phyloP scores from a whole-genome alignment of 2,329 filamentous ascomycete genomes.

The Proliferodiscus dingleyae region DNA sequence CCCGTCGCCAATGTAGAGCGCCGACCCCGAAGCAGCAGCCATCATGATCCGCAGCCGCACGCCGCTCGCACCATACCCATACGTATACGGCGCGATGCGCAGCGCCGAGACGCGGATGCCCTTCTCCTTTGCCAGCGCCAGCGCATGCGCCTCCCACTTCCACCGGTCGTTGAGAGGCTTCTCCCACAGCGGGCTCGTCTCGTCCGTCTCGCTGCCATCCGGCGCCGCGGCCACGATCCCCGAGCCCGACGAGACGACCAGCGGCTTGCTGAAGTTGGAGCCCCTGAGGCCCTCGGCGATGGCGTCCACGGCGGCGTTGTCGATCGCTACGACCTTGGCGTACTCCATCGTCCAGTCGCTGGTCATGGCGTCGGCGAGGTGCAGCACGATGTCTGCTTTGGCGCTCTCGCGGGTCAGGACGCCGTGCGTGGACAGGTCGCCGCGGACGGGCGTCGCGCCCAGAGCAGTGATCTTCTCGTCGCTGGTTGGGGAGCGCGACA shows the following conservation, averaged over 20 bases:
- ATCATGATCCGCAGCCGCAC: slow-evolving; percentile 20
- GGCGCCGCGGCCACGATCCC: not conserved
- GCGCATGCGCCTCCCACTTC: not conserved
- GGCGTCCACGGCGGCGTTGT: not conserved
- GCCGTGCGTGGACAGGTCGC: not conserved
- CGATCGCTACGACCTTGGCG: not conserved
- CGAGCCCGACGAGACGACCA: not conserved
- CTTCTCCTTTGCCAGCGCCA: not conserved
- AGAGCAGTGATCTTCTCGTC: not conserved
- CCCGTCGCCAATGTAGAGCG: slow-evolving; percentile 31
- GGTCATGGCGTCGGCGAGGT: not conserved
- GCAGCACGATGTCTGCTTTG: not conserved
- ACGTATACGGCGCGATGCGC: not conserved
- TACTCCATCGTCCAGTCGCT: not conserved
- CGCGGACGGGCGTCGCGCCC: not conserved
- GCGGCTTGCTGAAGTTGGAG: not conserved
- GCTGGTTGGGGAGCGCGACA: not conserved
- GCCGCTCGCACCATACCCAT: not conserved
- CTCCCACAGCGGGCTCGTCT: not conserved
- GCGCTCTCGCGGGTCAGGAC: not conserved
- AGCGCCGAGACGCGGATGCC: not conserved
- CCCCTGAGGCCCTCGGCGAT: not conserved
- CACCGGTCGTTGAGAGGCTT: not conserved
- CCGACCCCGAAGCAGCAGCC: slow-evolving; percentile 28
- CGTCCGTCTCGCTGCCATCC: not conserved